Evolutionary conservation across 495 filamentous ascomycete species (phyloP).

Genomic region (Parathielavia appendiculata): DNA sequence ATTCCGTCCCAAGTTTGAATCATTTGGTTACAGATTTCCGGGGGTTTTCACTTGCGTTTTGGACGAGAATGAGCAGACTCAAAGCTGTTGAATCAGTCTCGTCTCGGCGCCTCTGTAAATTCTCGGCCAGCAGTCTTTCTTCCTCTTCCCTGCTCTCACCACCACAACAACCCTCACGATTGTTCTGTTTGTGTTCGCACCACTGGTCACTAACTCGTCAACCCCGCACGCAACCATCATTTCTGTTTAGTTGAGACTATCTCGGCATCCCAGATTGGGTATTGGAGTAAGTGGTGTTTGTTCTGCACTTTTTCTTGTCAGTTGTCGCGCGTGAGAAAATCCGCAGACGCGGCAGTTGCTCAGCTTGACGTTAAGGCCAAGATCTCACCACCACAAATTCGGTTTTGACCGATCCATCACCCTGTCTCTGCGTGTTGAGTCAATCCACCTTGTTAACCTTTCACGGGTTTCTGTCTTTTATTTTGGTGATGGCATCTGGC

Average conservation of each 20-base stretch:
- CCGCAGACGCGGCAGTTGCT: not conserved
- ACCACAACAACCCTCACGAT: not conserved
- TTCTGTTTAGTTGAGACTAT: not conserved
- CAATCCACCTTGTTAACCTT: not conserved
- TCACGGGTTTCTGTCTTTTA: not conserved
- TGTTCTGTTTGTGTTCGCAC: constrained; percentile 1
- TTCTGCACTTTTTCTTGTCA: not conserved
- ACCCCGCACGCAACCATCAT: not conserved
- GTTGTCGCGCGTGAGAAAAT: not conserved
- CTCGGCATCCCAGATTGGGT: not conserved
- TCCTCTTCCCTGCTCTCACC: constrained; percentile 1
- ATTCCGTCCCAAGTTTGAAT: not conserved
- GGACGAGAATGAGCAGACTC: not conserved
- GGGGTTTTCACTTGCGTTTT: not conserved
- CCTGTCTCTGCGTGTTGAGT: not conserved
- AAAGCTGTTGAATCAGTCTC: not conserved
- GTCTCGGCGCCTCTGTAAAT: not conserved
- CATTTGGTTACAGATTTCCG: not conserved
- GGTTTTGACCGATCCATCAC: not conserved
- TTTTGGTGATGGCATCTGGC: not conserved
- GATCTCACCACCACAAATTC: not conserved
- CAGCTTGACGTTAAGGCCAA: not conserved
- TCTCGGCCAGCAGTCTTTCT: not conserved
- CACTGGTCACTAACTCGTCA: constrained; percentile 9
- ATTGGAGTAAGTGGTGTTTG: constrained; percentile 11